Base-by-base conservation (phyloP, 2,329 filamentous ascomycete genomes). In the Aspergillus proliferans region DNA sequence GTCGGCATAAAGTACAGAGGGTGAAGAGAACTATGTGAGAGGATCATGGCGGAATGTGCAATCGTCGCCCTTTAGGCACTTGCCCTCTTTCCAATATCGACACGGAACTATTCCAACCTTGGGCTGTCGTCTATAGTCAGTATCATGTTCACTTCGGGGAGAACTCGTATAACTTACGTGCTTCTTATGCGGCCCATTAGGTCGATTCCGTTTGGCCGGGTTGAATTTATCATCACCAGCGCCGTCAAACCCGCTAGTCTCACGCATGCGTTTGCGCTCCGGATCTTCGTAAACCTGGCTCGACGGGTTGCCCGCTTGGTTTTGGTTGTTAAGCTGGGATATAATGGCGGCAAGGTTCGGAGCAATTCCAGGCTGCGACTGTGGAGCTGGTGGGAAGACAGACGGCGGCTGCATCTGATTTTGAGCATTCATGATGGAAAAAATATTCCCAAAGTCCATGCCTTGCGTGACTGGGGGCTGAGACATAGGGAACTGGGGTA, bases 81-180 rank as follows among this genome's bases (percentile, higher is more conserved):
- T 75, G 10, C 77, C 77, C 51, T 77, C 71, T 33, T 73, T 67
- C 72, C 73, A 81, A 61, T 76, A 81, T 50, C 72, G 71, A 63
- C 79, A 81, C 8, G 72, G 63, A 33, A 75, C 68, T 18, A 71
- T 62, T 45, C 72, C 72, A 50, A 68, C 69, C 52, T 74, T 73
- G 46, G 69, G 70, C 60, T 73, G 52, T 54, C 48, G 10, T 3
- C 2, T 26, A 48, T 22, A 34, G 47, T 60, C 36, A 60, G 57
- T 24, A 52, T 19, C 10, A 33, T 19, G 7, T 6, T 21, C 9
- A 15, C 12, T 14, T 19, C 40, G 7, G 6, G 2, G 24, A 33
- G 18, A 30, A 15, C 5, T n/a, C n/a, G 26, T 6, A 12, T 38
- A 24, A 38, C 64, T 59, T 62, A 70, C 67, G 52, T 72, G 67